Conservation (phyloP, 2,329 filamentous ascomycete species). For the Penicillium palitans region DNA sequence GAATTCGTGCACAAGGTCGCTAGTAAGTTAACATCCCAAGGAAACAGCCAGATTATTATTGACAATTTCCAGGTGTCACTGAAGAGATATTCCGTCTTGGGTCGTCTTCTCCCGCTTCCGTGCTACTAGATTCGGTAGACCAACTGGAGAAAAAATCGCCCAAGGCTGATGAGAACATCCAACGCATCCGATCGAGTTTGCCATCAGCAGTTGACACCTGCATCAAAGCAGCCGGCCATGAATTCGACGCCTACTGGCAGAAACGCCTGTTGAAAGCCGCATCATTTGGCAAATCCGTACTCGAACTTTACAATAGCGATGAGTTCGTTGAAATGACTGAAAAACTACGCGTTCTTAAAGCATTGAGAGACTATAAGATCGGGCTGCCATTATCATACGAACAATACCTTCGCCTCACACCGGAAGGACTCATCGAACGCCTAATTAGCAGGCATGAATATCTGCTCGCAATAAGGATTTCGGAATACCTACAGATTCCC, state of each 20-base stretch:
- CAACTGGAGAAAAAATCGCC: conserved; percentile 91
- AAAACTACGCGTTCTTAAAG: conserved; percentile 86
- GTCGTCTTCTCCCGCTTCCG: conserved; percentile 83
- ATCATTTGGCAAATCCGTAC: conserved; percentile 94
- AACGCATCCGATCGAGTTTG: conserved; percentile 82
- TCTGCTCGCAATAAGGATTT: conserved; percentile 82
- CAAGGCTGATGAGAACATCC: conserved; percentile 96
- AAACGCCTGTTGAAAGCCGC: conserved; percentile 95
- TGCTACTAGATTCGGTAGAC: conserved; percentile 89
- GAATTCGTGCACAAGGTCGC: conserved; percentile 97
- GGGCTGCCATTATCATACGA: conserved; percentile 90
- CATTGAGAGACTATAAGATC: conserved; percentile 85
- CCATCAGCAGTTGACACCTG: conserved; percentile 93
- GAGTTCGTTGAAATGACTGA: conserved; percentile 99
- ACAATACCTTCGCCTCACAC: conserved; percentile 86
- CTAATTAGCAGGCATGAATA: conserved; percentile 90
- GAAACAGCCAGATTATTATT: conserved; percentile 4
- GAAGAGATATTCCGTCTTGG: conserved; percentile 87
- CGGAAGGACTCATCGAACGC: conserved; percentile 81
- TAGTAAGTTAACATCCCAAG: conserved; percentile 36
- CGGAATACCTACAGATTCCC: conserved; percentile 80
- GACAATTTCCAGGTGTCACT: conserved; percentile 59
- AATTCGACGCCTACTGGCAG: conserved; percentile 89
- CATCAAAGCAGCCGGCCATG: conserved; percentile 87
- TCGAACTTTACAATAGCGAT: conserved; percentile 96